Conservation (phyloP, 148 eudicot genomes). For the Rhododendron molle region DNA sequence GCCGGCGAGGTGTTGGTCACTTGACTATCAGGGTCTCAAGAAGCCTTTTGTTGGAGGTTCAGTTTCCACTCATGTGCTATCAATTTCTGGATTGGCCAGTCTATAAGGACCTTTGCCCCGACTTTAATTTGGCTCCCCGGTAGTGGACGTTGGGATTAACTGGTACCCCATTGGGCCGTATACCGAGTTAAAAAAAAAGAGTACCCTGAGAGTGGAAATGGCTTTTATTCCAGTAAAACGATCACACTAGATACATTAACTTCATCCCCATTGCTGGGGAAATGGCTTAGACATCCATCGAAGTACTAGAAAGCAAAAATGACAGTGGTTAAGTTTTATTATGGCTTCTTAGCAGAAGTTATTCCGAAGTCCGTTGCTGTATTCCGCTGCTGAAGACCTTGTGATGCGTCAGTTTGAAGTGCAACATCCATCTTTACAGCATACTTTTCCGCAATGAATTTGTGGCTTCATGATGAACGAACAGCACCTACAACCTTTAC, state of each 20-base stretch:
- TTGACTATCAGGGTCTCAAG: neutral
- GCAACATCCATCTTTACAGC: neutral
- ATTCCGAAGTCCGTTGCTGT: neutral
- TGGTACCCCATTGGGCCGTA: neutral
- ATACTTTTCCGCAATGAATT: neutral
- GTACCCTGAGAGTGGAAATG: neutral
- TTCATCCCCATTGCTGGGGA: neutral
- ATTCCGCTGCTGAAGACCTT: neutral
- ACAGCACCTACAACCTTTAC: neutral
- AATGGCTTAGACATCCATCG: neutral
- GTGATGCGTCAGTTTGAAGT: neutral
- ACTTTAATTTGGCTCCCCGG: neutral
- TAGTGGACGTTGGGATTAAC: neutral
- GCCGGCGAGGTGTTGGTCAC: neutral
- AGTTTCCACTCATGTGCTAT: neutral
- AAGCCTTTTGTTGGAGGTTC: neutral
- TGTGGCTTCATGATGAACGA: neutral
- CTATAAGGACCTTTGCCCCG: neutral
- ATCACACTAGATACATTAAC: neutral
- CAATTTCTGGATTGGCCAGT: neutral
- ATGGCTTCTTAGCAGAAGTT: neutral
- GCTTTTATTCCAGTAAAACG: neutral
- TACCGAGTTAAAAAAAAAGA: neutral
- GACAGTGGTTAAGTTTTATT: neutral
- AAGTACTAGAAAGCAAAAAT: neutral